These are phyloP conservation scores for Dioscorea dumetorum DNA, from an alignment of 106 monocot species.

Conservation along the genomic window DNA sequence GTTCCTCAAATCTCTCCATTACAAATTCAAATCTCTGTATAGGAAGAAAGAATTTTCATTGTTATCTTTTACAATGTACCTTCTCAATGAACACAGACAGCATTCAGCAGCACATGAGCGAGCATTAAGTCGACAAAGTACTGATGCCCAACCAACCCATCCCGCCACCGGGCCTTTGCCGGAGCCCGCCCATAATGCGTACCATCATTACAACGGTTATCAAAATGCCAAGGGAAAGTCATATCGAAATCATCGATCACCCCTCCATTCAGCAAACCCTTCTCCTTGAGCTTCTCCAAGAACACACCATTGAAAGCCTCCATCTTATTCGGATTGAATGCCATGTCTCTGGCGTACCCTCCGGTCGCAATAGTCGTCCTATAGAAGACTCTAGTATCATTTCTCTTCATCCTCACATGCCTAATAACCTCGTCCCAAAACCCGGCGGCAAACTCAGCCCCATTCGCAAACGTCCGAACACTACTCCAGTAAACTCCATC, in stretches of 20 bases:
- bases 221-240: slow-evolving; percentile 97
- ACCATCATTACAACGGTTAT: slow-evolving; percentile 84
- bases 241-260: slow-evolving; percentile 93
- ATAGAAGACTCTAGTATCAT: slow-evolving; percentile 58
- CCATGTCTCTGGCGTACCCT: slow-evolving; percentile 77
- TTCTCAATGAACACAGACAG: slow-evolving; percentile 29
- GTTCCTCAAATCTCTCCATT: too few relatives aligned
- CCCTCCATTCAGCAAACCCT: slow-evolving; percentile 54
- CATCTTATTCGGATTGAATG: slow-evolving; percentile 92
- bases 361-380: slow-evolving; percentile 75
- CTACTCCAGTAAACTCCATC: slow-evolving; percentile 66
- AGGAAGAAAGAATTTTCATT: too few relatives aligned
- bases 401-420: slow-evolving; percentile 7
- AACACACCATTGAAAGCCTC: slow-evolving; percentile 73
- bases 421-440: slow-evolving; percentile 63
- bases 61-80: too few relatives aligned
- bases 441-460: slow-evolving; percentile 54
- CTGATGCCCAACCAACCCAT: slow-evolving; percentile 83
- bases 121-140: slow-evolving; percentile 96
- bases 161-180: slow-evolving; percentile 62
- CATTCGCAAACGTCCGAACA: slow-evolving; percentile 38
- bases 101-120: slow-evolving; percentile 78
- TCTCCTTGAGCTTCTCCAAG: slow-evolving; percentile 60
- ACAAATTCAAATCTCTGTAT: too few relatives aligned
- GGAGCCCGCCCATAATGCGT: slow-evolving; percentile 87